Percentiles rank a stretch among this genome's conserved stretches.
These are phyloP conservation scores for Fusarium fujikuroi DNA, from an alignment of 2,329 filamentous ascomycete species.

Conservation along the genomic window DNA sequence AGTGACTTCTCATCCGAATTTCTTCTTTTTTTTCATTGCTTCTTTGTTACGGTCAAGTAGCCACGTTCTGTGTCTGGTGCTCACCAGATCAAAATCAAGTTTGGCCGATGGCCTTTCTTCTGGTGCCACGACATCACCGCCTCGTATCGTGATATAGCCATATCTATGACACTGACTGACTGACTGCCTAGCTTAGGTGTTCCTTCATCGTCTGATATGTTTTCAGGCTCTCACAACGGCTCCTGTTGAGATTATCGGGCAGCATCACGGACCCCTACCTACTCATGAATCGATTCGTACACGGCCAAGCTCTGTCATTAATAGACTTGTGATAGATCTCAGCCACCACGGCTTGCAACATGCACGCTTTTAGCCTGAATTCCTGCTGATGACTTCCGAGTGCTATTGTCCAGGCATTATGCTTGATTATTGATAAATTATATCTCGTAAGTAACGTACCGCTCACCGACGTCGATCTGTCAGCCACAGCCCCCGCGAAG, in stretches of 20 bases:
- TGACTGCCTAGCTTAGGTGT: not conserved
- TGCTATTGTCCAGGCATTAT: conserved; percentile 12
- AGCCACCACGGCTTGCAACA: conserved; percentile 33
- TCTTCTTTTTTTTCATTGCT: not conserved
- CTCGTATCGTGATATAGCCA: conserved; percentile 38
- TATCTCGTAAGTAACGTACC: conserved; percentile 3
- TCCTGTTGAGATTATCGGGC: conserved; percentile 26
- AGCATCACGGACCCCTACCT: conserved; percentile 3
- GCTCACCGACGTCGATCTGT: conserved; percentile 29
- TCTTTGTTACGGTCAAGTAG: conserved; percentile 2
- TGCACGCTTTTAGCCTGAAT: conserved; percentile 23
- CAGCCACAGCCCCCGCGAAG: conserved; percentile 38
- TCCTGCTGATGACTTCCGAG: not conserved
- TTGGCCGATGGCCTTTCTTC: conserved; percentile 20
- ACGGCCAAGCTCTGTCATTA: conserved; percentile 14
- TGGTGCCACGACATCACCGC: conserved; percentile 40
- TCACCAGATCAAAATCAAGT: conserved; percentile 36
- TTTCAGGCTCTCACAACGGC: conserved; percentile 21
- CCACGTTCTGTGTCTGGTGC: conserved; percentile 6
- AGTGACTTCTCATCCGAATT: not conserved
- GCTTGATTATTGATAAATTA: conserved; percentile 2
- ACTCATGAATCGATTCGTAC: conserved; percentile 10
- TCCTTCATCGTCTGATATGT: conserved; percentile 20
- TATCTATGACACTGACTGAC: conserved; percentile 21
- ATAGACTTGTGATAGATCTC: conserved; percentile 40